Percentiles rank a stretch among this genome's conserved stretches.
phyloP scores from a whole-genome alignment of 352 stramenopile genomes.

The Peronosclerospora sorghi region DNA sequence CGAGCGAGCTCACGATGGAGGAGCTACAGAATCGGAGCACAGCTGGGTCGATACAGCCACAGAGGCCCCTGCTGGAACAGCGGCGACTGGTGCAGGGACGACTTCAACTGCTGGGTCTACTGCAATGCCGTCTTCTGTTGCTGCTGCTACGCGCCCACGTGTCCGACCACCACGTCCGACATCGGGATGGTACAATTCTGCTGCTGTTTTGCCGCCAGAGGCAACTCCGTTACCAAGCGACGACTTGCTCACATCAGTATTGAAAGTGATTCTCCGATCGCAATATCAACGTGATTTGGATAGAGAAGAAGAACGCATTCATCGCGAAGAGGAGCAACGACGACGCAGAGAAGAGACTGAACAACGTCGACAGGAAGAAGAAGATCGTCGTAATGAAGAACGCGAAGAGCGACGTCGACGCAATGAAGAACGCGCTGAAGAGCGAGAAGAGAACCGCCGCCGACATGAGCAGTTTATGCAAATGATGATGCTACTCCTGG shows the following conservation, averaged over 20 bases:
- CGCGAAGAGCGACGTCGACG: slow-evolving; percentile 19
- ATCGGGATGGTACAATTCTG: slow-evolving; percentile 15
- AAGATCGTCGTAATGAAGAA: slow-evolving; percentile 25
- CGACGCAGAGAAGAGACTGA: slow-evolving; percentile 17
- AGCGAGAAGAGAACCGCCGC: slow-evolving; percentile 23
- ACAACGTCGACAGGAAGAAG: slow-evolving; percentile 21
- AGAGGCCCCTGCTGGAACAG: slow-evolving; percentile 2
- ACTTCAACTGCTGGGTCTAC: not conserved
- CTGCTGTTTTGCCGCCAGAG: slow-evolving; percentile 10
- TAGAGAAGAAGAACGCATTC: slow-evolving; percentile 18
- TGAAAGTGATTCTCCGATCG: slow-evolving; percentile 24
- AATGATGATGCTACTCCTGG: slow-evolving; percentile 26
- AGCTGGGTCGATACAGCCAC: slow-evolving; percentile 12
- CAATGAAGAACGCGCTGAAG: slow-evolving; percentile 21
- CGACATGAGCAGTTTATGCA: slow-evolving; percentile 32
- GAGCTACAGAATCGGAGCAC: slow-evolving; percentile 15
- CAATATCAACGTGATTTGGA: slow-evolving; percentile 29
- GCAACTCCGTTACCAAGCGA: slow-evolving; percentile 13
- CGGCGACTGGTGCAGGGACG: not conserved
- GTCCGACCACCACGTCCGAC: slow-evolving; percentile 1
- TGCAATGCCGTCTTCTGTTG: not conserved
- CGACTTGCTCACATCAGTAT: slow-evolving; percentile 22
- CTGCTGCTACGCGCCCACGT: slow-evolving; percentile 2
- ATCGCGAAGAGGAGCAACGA: slow-evolving; percentile 20
- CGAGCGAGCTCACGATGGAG: slow-evolving; percentile 11